Evolutionary conservation across 2,329 filamentous ascomycete species (phyloP).

Genomic region (Phaeosphaeria sp.): DNA sequence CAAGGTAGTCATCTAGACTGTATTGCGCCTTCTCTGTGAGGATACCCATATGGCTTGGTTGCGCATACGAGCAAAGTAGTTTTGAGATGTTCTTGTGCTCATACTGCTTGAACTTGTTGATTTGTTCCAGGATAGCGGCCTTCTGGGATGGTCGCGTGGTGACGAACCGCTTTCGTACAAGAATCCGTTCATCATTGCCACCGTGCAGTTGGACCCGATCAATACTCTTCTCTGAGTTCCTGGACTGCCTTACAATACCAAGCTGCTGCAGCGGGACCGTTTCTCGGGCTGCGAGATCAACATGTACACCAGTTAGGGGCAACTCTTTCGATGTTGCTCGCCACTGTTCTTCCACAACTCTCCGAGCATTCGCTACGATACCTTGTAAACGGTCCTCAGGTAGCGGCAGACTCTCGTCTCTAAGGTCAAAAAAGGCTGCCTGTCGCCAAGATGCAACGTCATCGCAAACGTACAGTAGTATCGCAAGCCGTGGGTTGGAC

Average conservation of each 20-base stretch:
- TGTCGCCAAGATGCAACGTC: constrained; percentile 49
- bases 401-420: constrained; percentile 48
- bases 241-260: constrained; percentile 36
- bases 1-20: constrained; percentile 48
- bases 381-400: constrained; percentile 45
- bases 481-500: constrained; percentile 47
- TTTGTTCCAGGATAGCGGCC: constrained; percentile 43
- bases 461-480: constrained; percentile 48
- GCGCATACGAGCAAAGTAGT: constrained; percentile 48
- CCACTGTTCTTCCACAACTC: constrained; percentile 50
- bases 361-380: constrained; percentile 47
- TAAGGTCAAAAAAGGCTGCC: constrained; percentile 47
- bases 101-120: constrained; percentile 46
- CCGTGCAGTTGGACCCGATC: constrained; percentile 46
- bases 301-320: constrained; percentile 44
- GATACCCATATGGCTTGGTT: constrained; percentile 46
- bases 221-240: constrained; percentile 44
- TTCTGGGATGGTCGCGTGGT: constrained; percentile 46
- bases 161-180: constrained; percentile 48
- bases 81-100: constrained; percentile 50
- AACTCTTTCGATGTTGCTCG: constrained; percentile 49
- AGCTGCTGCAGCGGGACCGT: constrained; percentile 46
- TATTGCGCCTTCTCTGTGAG: constrained; percentile 43
- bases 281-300: constrained; percentile 46
- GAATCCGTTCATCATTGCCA: constrained; percentile 40